Base-by-base conservation (phyloP, 306 rosid genomes). In the peach (Prunus persica) region DNA sequence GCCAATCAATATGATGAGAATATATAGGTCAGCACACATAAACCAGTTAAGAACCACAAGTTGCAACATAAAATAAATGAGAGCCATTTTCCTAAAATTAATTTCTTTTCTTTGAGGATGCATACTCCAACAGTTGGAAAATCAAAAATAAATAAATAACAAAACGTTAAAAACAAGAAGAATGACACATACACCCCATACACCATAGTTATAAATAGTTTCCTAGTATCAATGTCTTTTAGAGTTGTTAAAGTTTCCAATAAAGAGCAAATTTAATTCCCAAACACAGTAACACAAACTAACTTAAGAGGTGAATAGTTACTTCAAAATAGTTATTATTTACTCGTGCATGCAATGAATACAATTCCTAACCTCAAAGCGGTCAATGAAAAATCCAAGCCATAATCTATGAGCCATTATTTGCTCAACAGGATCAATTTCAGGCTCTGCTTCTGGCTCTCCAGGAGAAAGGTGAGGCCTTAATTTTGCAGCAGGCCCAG, bases 311-410 rank as follows among this genome's bases (percentile, higher is more conserved):
- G 56, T 18, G 10, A 30, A 73, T 22, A 5, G 3, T n/a, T 16
- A 19, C 60, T 60, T 19, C 13, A n/a, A 43, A 11, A 27, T 9
- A 16, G 3, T 57, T 5, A 9, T 3, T 22, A 13, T 2, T 7
- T 56, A 38, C 16, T 56, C 69, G 5, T 65, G 19, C 69, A 65
- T 19, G 50, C 22, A 34, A 34, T 65, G 11, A 16, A 19, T 28
- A 30, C 46, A 63, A 77, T 71, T 80, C 67, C 92, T 84, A 81
- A 92, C 99, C 99, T 95, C 97, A 87, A 95, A 95, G 32, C 99
- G 97, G 74, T 92, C 99, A 76, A 95, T 95, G 65, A 92, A 90
- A 84, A 95, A 95, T 78, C 99, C 99, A 85, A 95, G 97, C 97
- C 97, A 90, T 57, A 95, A 79, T 71, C 97, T 89, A 84, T 95